Base-by-base conservation (phyloP, 2,329 filamentous ascomycete genomes). In the Cladosporium colombiae region DNA sequence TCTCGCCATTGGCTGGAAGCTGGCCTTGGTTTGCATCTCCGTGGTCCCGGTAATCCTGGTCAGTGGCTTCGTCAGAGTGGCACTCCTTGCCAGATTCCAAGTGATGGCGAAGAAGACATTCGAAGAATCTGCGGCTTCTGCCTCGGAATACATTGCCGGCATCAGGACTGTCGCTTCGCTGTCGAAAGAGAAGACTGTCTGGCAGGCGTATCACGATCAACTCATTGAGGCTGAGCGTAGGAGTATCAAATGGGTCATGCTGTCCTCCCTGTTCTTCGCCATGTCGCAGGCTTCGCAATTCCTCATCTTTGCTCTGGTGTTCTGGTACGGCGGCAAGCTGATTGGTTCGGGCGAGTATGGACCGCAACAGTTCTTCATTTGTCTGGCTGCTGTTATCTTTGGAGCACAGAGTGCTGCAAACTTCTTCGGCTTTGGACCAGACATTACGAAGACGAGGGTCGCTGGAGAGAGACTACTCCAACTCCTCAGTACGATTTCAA, bases 361-460 rank as follows among this genome's bases (percentile, higher is more conserved):
- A 3, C 69, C 70, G 7, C 66, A 77, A 2, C 76, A 83, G 27
- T 88, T 87, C 72, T 87, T 86, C 72, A 80, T 85, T 1, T 80
- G 85, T 44, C 21, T 57, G 23, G 55, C 56, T 31, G 56, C 56
- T 1, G 35, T 44, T 7, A 59, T 59, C 23, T 86, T 91, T 68
- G 88, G 88, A 1, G 87, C 87, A 5, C 88, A 92, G 75, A 81
- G 83, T 0, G 88, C 89, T 0, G 89, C 88, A 1, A 85, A 89
- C 68, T 86, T 88, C 64, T 86, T 92, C 68, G 86, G 85, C 49
- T 89, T 90, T 68, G 86, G 73, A 68, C 75, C 69, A 1, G 73
- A 71, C 2, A 76, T 79, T 52, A 78, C 77, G 1, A 78, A 78
- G 63, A 77, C 72, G 3, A 68, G 68, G 21, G 64, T 64, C 1